phyloP scores from a whole-genome alignment of 2,329 filamentous ascomycete species.

The Arthroderma sp. region DNA sequence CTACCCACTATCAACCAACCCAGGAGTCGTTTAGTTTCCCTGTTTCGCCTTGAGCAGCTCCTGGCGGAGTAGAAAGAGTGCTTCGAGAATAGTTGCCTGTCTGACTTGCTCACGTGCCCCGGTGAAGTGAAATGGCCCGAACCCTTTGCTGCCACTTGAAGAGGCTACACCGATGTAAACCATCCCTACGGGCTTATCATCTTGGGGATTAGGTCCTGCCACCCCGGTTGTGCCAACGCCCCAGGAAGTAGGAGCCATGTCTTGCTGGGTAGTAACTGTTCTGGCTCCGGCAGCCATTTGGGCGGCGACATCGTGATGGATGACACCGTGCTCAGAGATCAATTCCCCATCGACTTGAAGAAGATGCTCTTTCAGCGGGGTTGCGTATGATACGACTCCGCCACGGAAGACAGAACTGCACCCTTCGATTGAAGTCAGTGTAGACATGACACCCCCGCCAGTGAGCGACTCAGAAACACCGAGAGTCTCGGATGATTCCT shows the following conservation, averaged over 20 bases:
- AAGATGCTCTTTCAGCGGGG: conserved; percentile 6
- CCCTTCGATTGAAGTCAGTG: conserved; percentile 5
- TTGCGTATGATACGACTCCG: conserved; percentile 6
- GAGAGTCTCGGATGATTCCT: conserved; percentile 4
- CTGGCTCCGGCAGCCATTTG: conserved; percentile 6
- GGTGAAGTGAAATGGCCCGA: conserved; percentile 5
- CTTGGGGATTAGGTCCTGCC: conserved; percentile 5
- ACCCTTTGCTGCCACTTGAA: conserved; percentile 1
- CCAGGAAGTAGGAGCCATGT: conserved; percentile 4
- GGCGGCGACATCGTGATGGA: conserved; percentile 4
- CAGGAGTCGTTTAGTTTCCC: not conserved
- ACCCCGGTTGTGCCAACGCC: conserved; percentile 6
- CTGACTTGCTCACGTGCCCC: conserved; percentile 3
- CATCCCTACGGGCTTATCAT: conserved; percentile 6
- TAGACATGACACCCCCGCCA: conserved; percentile 4
- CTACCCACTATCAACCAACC: too few species aligned
- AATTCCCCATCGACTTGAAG: conserved; percentile 5
- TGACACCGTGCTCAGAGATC: conserved; percentile 5
- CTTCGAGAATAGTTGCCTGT: conserved; percentile 6
- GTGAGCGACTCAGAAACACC: conserved; percentile 6
- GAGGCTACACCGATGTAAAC: conserved; percentile 7
- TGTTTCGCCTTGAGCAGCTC: conserved; percentile 2
- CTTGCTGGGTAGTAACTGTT: conserved; percentile 1
- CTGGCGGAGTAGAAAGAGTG: conserved; percentile 4
- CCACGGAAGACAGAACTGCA: conserved; percentile 7